These are phyloP conservation scores for Penicillium sp. DNA, from an alignment of 2,329 filamentous ascomycete species.

Conservation along the genomic window DNA sequence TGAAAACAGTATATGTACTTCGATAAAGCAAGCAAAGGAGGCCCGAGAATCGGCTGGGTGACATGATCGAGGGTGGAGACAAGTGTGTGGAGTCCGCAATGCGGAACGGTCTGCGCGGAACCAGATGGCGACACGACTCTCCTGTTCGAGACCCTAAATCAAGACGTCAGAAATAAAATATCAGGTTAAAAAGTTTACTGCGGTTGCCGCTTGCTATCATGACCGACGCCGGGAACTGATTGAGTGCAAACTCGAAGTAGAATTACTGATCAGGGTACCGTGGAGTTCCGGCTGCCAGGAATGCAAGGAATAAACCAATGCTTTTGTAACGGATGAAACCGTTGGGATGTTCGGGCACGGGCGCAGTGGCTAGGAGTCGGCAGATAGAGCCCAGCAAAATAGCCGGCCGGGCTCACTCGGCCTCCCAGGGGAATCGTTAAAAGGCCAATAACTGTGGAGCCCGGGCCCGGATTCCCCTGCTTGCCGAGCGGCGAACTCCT, in stretches of 20 bases:
- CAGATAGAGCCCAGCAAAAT: constrained; percentile 11
- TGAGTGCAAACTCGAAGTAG: not conserved
- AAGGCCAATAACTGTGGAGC: constrained; percentile 9
- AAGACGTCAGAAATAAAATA: not conserved
- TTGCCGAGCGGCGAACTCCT: constrained; percentile 8
- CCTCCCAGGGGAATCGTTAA: constrained; percentile 7
- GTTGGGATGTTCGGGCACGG: not conserved
- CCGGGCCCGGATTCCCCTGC: not conserved
- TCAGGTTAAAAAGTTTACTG: not conserved
- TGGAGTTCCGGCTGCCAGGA: not conserved
- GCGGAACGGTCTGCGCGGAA: not conserved
- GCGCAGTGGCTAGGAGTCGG: constrained; percentile 4
- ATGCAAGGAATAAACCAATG: not conserved
- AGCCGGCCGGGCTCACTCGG: constrained; percentile 7
- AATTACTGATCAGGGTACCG: not conserved
- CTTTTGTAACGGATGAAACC: not conserved
- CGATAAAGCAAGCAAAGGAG: not conserved
- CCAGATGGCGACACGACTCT: not conserved
- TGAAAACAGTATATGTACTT: not conserved
- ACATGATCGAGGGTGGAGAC: constrained; percentile 1
- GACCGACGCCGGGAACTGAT: not conserved
- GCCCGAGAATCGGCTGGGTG: not conserved
- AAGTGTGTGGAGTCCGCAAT: not conserved
- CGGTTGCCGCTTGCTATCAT: not conserved
- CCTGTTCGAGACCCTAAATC: not conserved